Evolutionary conservation across 2,329 filamentous ascomycete genomes (phyloP), one percentile per base, ranked within the genome.

Genomic region (Seiridium cupressi): DNA sequence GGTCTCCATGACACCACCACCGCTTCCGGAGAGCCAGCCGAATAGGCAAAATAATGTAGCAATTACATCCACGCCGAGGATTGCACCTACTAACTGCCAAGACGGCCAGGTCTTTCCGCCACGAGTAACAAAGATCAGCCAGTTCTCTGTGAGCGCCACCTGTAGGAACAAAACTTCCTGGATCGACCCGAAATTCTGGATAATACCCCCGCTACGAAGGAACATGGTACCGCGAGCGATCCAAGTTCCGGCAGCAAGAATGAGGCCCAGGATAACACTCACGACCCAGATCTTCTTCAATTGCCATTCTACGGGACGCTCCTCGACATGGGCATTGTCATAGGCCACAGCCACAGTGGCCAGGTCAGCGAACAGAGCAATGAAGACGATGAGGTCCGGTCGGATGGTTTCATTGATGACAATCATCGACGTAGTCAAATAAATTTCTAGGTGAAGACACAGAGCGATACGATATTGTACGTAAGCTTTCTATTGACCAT

Each of bases 231-330:
- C 89, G 70, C 89, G 89, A 64, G 91, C 78, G 70, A 92, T 80
- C 89, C 89, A 92, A 68, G 89, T 92, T 62, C 80, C 89, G 49
- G 84, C 71, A 59, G 89, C 89, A 47, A 92, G 87, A 49, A 91
- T 77, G 40, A 84, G 65, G 74, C 89, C 89, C 55, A 92, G 84
- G 61, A 89, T 78, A 65, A 89, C 80, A 63, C 84, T 88, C 70
- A 92, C 91, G 66, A 92, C 83, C 89, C 89, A 92, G 72, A 92
- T 92, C 83, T 92, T 92, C 65, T 89, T 89, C 65, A 92, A 74
- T 77, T 92, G 89, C 89, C 89, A 92, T 75, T 92, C 89, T 69
- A 92, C 89, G 11, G 89, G 89, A 44, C 89, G 86, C 62, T 82
- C 82, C 72, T 92, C 89, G 69, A 87, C 91, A 78, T 91, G 87